Evolutionary conservation across 306 rosid genomes (phyloP).

Genomic region (Lupinus albus): DNA sequence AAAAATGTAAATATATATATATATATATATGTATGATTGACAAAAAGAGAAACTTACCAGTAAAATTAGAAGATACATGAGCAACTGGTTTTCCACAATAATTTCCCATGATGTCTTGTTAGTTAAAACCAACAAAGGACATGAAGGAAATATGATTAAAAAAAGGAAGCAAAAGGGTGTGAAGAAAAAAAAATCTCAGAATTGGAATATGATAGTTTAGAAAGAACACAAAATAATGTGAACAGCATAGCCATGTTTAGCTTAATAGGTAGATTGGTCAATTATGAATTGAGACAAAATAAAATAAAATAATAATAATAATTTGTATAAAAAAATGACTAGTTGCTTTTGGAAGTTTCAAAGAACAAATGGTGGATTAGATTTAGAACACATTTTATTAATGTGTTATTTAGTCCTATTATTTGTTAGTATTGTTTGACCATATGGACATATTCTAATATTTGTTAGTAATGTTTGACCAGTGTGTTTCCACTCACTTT

Average conservation of each 20-base stretch:
- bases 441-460: not conserved
- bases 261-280: slow-evolving; percentile 35
- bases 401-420: not conserved
- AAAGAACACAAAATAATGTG: slow-evolving; percentile 16
- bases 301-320: no score
- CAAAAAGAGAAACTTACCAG: slow-evolving; percentile 42
- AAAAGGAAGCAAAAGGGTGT: not conserved
- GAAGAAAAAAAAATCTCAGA: not conserved
- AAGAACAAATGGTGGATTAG: not conserved
- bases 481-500: no score
- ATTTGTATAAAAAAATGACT: not conserved
- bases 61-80: slow-evolving; percentile 65
- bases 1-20: no score
- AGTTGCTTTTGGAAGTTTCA: slow-evolving; percentile 25
- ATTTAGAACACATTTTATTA: not conserved
- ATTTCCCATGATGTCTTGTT: slow-evolving; percentile 62
- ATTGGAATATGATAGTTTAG: not conserved
- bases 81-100: slow-evolving; percentile 64
- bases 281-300: not conserved
- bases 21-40: not conserved
- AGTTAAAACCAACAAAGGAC: slow-evolving; percentile 35
- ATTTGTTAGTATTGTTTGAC: no score
- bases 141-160: not conserved
- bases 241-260: slow-evolving; percentile 12
- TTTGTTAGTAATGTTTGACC: no score